Evolutionary conservation across 2,329 filamentous ascomycete species (phyloP).

Genomic region (Claviceps maximensis): DNA sequence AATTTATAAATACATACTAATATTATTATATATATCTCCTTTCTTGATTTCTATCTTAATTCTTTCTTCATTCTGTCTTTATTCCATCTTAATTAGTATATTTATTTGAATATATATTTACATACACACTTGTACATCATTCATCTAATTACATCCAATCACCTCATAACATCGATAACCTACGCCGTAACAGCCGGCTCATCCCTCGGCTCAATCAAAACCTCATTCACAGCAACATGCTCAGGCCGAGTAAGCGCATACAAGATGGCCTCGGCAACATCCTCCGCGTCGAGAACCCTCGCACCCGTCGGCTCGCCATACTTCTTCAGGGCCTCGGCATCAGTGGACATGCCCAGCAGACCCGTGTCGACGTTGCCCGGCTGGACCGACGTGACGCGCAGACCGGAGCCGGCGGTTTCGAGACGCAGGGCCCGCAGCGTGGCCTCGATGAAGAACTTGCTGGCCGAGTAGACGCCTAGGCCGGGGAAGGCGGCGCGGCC

Average conservation of each 20-base stretch:
- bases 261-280: conserved; percentile 60
- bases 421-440: conserved; percentile 62
- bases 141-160: too few species aligned
- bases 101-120: too few species aligned
- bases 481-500: conserved; percentile 73
- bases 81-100: too few species aligned
- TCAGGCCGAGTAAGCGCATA: conserved; percentile 62
- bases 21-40: too few species aligned
- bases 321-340: conserved; percentile 64
- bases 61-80: too few species aligned
- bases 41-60: too few species aligned
- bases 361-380: conserved; percentile 67
- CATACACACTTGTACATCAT: too few species aligned
- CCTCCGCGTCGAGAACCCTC: conserved; percentile 58
- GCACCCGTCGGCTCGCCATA: conserved; percentile 64
- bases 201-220: conserved; percentile 64
- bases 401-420: conserved; percentile 60
- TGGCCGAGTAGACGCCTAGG: conserved; percentile 68
- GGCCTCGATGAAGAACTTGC: conserved; percentile 77
- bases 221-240: conserved; percentile 68
- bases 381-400: conserved; percentile 63
- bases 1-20: too few species aligned
- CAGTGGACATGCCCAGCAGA: conserved; percentile 60
- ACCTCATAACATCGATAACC: too few species aligned
- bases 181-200: conserved; percentile 34